Conservation (phyloP, 1,284 basidiomycete species). For the Baeospora myosura region DNA sequence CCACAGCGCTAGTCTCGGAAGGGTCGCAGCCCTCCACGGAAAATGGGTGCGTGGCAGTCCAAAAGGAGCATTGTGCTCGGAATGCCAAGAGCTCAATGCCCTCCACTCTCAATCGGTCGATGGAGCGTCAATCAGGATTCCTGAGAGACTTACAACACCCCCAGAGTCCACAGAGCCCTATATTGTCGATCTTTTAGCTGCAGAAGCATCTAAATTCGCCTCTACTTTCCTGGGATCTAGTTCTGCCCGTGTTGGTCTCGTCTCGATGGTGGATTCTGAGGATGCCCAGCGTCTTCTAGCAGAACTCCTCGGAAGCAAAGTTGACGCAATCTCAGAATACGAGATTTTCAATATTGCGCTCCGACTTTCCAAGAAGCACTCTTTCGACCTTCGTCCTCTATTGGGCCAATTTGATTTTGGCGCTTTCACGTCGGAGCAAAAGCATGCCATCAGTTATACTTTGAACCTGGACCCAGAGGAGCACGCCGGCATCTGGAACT, state of each 20-base stretch:
- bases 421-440: slow-evolving; percentile 44
- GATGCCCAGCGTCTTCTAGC: slow-evolving; percentile 34
- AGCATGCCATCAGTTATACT: slow-evolving; percentile 39
- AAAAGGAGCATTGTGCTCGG: slow-evolving; percentile 48
- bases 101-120: slow-evolving; percentile 62
- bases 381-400: slow-evolving; percentile 36
- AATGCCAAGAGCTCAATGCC: slow-evolving; percentile 64
- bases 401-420: slow-evolving; percentile 47
- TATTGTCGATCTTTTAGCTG: slow-evolving; percentile 45
- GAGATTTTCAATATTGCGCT: slow-evolving; percentile 47
- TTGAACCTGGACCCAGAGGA: slow-evolving; percentile 28
- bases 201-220: slow-evolving; percentile 39
- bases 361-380: slow-evolving; percentile 34
- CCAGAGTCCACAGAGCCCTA: slow-evolving; percentile 37
- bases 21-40: slow-evolving; percentile 45
- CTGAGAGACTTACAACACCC: slow-evolving; percentile 40
- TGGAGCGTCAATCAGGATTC: slow-evolving; percentile 51
- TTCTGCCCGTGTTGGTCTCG: slow-evolving; percentile 17
- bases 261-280: slow-evolving; percentile 19
- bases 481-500: slow-evolving; percentile 53
- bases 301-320: slow-evolving; percentile 39
- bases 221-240: slow-evolving; percentile 29
- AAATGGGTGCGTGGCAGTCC: slow-evolving; percentile 51
- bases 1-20: slow-evolving; percentile 43
- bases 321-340: slow-evolving; percentile 49